A percentile compares a stretch with the other conserved stretches of the same genome.
phyloP scores from a whole-genome alignment of 768 basidiomycete species.

The Suillus americanus region DNA sequence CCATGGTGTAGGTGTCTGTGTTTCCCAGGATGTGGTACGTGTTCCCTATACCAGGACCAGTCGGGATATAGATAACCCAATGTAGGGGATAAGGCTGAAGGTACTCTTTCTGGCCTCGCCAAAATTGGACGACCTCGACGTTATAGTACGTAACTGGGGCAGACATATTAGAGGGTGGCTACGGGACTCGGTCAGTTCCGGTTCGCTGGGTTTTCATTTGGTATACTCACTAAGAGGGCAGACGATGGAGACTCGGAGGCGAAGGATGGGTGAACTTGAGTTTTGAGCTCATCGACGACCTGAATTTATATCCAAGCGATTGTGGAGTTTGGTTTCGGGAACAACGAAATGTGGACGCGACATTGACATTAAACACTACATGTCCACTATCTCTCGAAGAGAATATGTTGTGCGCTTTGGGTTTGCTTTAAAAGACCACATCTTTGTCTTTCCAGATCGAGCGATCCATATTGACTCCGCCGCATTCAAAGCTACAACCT shows the following conservation, averaged over 20 bases:
- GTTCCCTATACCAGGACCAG: slow-evolving; percentile 18
- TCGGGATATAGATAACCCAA: slow-evolving; percentile 32
- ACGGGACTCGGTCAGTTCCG: neutral
- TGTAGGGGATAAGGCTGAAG: slow-evolving; percentile 19
- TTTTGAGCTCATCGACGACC: neutral
- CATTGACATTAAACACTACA: neutral
- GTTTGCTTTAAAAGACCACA: neutral
- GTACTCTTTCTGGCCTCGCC: slow-evolving; percentile 21
- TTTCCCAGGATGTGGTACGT: slow-evolving; percentile 28
- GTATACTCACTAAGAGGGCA: neutral
- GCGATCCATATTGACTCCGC: neutral
- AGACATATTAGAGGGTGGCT: slow-evolving; percentile 4
- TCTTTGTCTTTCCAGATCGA: neutral
- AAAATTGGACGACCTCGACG: slow-evolving; percentile 31
- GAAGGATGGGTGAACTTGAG: neutral
- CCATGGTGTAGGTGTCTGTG: slow-evolving; percentile 23
- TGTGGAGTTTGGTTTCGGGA: neutral
- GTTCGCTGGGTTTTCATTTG: neutral
- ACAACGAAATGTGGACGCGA: neutral
- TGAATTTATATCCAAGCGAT: neutral
- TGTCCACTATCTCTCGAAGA: neutral
- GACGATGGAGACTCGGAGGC: neutral
- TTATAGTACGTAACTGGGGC: slow-evolving; percentile 21
- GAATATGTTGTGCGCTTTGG: neutral
- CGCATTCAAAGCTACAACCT: neutral